Percentiles rank a stretch among this genome's conserved stretches.
phyloP scores from a whole-genome alignment of 2,329 filamentous ascomycete genomes.

The Pyricularia grisea region DNA sequence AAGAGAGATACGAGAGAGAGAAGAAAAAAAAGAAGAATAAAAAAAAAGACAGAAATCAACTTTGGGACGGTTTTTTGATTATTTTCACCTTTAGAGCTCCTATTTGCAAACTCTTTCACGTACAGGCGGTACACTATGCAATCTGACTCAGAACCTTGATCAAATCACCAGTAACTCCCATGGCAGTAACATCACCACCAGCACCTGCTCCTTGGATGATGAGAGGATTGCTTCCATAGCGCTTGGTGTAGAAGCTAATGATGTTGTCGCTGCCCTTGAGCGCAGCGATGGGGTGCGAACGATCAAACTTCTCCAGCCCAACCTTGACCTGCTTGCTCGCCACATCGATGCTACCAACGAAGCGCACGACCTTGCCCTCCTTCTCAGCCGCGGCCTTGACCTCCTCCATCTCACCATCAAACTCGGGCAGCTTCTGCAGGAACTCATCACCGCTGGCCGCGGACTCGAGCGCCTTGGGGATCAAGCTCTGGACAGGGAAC shows the following conservation, averaged over 20 bases:
- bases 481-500: constrained; percentile 90
- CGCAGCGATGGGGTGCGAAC: constrained; percentile 81
- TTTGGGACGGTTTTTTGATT: neutral
- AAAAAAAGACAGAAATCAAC: neutral
- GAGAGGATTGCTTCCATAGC: constrained; percentile 83
- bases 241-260: constrained; percentile 95
- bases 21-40: too few relatives aligned
- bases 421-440: constrained; percentile 67
- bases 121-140: constrained; percentile 19
- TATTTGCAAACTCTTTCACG: neutral
- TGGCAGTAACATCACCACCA: constrained; percentile 90
- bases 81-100: neutral
- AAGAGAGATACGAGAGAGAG: too few relatives aligned
- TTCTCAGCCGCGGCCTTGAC: constrained; percentile 77
- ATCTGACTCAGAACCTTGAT: constrained; percentile 78
- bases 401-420: constrained; percentile 83
- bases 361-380: constrained; percentile 85
- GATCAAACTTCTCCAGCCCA: constrained; percentile 81
- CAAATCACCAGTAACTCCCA: constrained; percentile 92
- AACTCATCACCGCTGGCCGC: constrained; percentile 76
- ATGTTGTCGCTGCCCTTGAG: constrained; percentile 98
- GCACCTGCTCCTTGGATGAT: constrained; percentile 94
- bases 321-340: constrained; percentile 77
- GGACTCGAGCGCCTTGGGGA: constrained; percentile 76
- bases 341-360: constrained; percentile 89